Evolutionary conservation across 495 filamentous ascomycete species (phyloP), one percentile per base, ranked within the genome.

Genomic region (Hypoxylon crocopeplum): DNA sequence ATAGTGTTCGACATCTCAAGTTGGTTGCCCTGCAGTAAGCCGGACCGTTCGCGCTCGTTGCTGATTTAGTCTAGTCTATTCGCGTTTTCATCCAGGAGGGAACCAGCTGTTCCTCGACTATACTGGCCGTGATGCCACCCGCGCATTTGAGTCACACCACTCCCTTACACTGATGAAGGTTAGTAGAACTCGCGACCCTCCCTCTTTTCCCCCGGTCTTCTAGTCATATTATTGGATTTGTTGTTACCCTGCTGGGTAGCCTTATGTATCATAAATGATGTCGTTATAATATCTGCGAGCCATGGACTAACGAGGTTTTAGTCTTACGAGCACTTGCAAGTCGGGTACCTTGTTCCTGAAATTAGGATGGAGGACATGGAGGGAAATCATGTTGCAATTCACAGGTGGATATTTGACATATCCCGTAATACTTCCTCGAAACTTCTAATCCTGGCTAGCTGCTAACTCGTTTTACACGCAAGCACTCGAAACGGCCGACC

Each of bases 341-440:
- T 59, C 7, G 55, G 55, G 6, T 33, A 38, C n/a, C 30, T 59
- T 3, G 55, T 59, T 6, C 55, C 55, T 2, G 55, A 59, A 6
- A 21, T 36, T 24, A 16, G 10, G 2, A 24, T 33, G n/a, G 30
- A 45, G 6, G 22, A 51, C 3, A 38, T 59, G 24, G 2, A 7
- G 2, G 12, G 4, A 7, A 38, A 38, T 12, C 38, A 59, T 7
- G 40, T 59, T 2, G n/a, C 27, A 1, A 22, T 59, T 19, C 47
- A 59, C 20, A 17, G 46, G 17, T 59, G 55, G 55, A 24, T 59
- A 34, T 59, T 39, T 50, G 39, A 59, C 6, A 59, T 59, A 50
- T 30, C n/a, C n/a, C n/a, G n/a, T n/a, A n/a, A n/a, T n/a, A n/a
- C n/a, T n/a, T n/a, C n/a, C n/a, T n/a, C n/a, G n/a, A n/a, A n/a